These are phyloP conservation scores for Wickerhamomyces xylosicus DNA, from an alignment of 805 yeast genomes.

Conservation along the genomic window DNA sequence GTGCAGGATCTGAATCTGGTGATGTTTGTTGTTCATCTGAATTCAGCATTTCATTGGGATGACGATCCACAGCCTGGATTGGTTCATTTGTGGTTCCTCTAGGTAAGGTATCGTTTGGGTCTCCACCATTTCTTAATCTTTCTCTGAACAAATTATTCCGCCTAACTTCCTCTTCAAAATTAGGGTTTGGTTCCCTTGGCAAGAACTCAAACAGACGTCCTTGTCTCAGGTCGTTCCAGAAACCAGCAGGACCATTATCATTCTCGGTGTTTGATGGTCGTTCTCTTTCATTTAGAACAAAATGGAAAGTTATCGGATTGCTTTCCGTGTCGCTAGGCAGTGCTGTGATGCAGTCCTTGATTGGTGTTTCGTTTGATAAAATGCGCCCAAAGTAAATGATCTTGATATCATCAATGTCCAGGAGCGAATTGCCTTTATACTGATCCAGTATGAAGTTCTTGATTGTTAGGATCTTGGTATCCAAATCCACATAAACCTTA, in stretches of 20 bases:
- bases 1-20: background rate
- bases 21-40: no score
- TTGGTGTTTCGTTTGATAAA: conserved; percentile 9
- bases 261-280: background rate
- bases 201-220: conserved; percentile 21
- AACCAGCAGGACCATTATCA: conserved; percentile 8
- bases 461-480: conserved; percentile 13
- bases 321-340: background rate
- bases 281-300: conserved; percentile 14
- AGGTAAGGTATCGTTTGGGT: background rate
- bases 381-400: conserved; percentile 18
- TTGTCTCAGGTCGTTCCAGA: conserved; percentile 19
- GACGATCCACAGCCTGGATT: no score
- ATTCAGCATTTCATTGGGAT: no score
- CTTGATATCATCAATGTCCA: conserved; percentile 14
- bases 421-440: conserved; percentile 9
- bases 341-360: conserved; percentile 10
- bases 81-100: background rate
- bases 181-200: conserved; percentile 21
- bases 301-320: conserved; percentile 11
- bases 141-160: conserved; percentile 16
- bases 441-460: conserved; percentile 18
- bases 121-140: conserved; percentile 5
- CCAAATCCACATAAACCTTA: conserved; percentile 8
- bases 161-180: conserved; percentile 16